Percentiles rank a stretch among this genome's conserved stretches.
Conservation (phyloP, 352 stramenopile species). For the Aphanomyces astaci region DNA sequence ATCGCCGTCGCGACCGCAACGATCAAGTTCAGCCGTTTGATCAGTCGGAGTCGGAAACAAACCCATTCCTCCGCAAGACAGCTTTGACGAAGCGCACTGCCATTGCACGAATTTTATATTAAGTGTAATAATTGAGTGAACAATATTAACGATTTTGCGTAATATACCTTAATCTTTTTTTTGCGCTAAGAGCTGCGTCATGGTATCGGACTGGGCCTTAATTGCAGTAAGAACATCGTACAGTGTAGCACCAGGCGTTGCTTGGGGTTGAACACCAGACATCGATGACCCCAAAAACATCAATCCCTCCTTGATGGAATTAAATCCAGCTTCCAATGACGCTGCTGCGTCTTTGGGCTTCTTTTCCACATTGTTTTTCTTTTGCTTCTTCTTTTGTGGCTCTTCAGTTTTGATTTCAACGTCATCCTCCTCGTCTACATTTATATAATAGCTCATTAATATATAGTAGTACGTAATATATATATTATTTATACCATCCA, state of each 20-base stretch:
- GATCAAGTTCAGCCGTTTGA: neutral
- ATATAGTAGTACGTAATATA: neutral
- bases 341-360: neutral
- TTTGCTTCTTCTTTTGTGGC: neutral
- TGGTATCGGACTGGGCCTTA: neutral
- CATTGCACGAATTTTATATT: too few species aligned
- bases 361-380: neutral
- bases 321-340: neutral
- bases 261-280: too few species aligned
- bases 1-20: neutral
- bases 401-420: too few species aligned
- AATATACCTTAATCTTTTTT: neutral
- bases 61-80: neutral
- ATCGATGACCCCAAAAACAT: neutral
- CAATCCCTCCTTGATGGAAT: constrained; percentile 1
- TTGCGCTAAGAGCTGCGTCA: neutral
- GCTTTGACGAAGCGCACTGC: too few species aligned
- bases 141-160: too few species aligned
- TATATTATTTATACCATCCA: neutral
- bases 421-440: neutral
- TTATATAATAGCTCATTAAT: neutral
- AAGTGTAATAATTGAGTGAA: too few species aligned
- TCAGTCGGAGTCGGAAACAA: neutral
- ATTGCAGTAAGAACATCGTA: neutral
- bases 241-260: neutral